A percentile compares a stretch with the other conserved stretches of the same genome.
Conservation (phyloP, 441 rosid species). For the Melastoma candidum region DNA sequence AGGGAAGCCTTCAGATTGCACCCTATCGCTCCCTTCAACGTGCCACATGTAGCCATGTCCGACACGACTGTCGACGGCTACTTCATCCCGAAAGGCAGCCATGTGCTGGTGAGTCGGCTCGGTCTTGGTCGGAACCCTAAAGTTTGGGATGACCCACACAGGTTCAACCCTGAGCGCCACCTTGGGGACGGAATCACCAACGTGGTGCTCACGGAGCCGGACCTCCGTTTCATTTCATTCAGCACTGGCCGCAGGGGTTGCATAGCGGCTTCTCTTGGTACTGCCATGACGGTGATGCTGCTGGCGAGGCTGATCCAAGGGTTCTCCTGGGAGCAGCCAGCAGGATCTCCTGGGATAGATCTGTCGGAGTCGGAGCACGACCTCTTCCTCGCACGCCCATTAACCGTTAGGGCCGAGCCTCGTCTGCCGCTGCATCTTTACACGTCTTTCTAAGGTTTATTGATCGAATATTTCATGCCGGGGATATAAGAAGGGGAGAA, state of each 20-base stretch:
- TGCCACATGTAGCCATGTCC: background rate
- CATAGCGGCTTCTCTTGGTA: constrained; percentile 27
- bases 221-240: constrained; percentile 29
- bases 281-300: constrained; percentile 30
- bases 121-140: constrained; percentile 25
- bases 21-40: constrained; percentile 19
- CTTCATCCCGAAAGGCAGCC: constrained; percentile 4
- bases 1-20: constrained; percentile 20
- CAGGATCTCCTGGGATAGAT: constrained; percentile 3
- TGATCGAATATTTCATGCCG: too few species aligned
- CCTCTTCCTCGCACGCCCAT: constrained; percentile 19
- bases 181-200: background rate
- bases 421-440: constrained; percentile 33
- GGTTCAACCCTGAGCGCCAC: constrained; percentile 35
- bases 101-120: constrained; percentile 3
- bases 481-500: too few species aligned
- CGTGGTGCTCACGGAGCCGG: constrained; percentile 22
- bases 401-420: constrained; percentile 26
- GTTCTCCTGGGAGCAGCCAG: constrained; percentile 25
- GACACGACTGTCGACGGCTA: background rate
- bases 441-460: background rate
- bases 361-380: constrained; percentile 14
- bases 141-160: constrained; percentile 32
- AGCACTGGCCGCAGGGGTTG: constrained; percentile 35
- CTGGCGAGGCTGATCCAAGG: constrained; percentile 42